Base-by-base conservation (phyloP, 192 early-diverging fungal species). In the Coemansia sp. region DNA sequence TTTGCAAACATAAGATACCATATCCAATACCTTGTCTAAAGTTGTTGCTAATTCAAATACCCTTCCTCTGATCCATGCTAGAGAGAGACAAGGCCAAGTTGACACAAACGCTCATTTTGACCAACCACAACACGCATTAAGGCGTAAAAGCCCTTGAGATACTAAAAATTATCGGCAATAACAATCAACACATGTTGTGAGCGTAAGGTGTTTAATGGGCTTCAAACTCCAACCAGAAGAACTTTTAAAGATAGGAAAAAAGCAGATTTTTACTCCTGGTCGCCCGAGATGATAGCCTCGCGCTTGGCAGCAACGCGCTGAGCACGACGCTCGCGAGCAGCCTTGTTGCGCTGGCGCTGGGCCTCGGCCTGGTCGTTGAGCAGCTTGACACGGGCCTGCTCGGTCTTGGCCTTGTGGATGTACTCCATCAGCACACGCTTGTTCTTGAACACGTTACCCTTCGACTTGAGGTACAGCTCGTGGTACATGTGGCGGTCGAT, bases 361-460 rank as follows among this genome's bases (percentile, higher is more conserved):
- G 95, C 96, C 86, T 95, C 95, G 60, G 96, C 93, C 89, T 98
- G 96, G 85, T 98, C 95, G 75, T 88, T 87, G 64, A 98, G 85
- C 64, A 89, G 69, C 90, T 95, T 92, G 69, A 88, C 85, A 88
- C 96, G 92, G 65, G 90, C 84, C 85, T 97, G 94, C 87, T 98
- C 95, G 53, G 96, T 94, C 92, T 98, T 98, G 76, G 91, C 93
- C 88, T 95, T 96, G 89, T 97, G 94, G 85, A 98, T 98, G 86
- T 93, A 93, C 86, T 98, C 96, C 93, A 98, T 98, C 47, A 98
- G 83, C 66, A 98, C 96, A 85, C 96, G 92, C 92, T 98, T 98
- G 94, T 96, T 98, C 92, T 98, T 98, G 89, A 98, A 98, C 63
- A 94, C 94, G 86, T 96, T 97, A 96, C 96, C 96, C 93, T 98